Percentiles rank a stretch among this genome's conserved stretches.
These are phyloP conservation scores for Pichia sp. DNA, from an alignment of 1,139 yeast species.

Conservation along the genomic window DNA sequence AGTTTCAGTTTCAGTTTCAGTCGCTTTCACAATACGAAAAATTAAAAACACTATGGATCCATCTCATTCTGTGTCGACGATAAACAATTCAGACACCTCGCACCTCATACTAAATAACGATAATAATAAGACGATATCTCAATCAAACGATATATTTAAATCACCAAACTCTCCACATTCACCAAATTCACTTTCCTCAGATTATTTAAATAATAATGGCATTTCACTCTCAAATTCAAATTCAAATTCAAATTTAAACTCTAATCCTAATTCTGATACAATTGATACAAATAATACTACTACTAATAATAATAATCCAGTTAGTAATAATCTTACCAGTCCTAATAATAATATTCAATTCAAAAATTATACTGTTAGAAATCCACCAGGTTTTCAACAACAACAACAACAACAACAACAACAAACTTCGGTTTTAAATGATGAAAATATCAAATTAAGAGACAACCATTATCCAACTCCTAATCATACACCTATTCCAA, in stretches of 20 bases:
- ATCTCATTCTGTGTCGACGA: slow-evolving; percentile 1
- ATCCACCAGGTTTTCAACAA: slow-evolving; percentile 10
- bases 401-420: background rate
- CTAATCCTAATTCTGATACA: too few relatives aligned
- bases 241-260: too few relatives aligned
- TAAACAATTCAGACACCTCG: background rate
- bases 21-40: too few relatives aligned
- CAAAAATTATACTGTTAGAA: slow-evolving; percentile 10
- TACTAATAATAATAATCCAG: background rate
- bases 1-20: too few relatives aligned
- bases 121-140: too few relatives aligned
- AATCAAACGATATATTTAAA: too few relatives aligned
- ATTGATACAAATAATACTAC: background rate
- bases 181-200: slow-evolving; percentile 3
- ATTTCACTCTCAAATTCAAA: background rate
- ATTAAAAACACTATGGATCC: background rate
- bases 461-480: slow-evolving; percentile 18
- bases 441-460: background rate
- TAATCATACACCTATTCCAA: slow-evolving; percentile 27
- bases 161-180: slow-evolving; percentile 1
- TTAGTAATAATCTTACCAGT: background rate
- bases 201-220: slow-evolving; percentile 2
- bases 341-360: slow-evolving; percentile 4
- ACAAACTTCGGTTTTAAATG: background rate
- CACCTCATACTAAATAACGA: slow-evolving; percentile 1